Conservation (phyloP, 2,329 filamentous ascomycete genomes). For the Scorias spongiosa region DNA sequence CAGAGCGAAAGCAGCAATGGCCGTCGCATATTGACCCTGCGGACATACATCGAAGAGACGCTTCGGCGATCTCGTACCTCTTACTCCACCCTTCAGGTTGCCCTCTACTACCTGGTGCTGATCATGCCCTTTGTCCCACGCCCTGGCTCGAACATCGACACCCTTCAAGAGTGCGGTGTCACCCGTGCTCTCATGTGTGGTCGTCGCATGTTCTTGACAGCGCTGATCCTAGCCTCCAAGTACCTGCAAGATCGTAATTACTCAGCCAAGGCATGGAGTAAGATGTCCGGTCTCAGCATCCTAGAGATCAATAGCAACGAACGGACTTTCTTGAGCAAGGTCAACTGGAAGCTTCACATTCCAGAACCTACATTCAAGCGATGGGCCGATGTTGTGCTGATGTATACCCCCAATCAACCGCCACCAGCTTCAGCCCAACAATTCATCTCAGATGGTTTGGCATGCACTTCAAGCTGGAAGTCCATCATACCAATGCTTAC, state of each 20-base stretch:
- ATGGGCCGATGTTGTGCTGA: conserved; percentile 86
- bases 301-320: conserved; percentile 95
- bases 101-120: conserved; percentile 86
- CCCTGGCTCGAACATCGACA: conserved; percentile 74
- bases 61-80: conserved; percentile 86
- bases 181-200: conserved; percentile 82
- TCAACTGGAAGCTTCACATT: conserved; percentile 92
- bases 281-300: conserved; percentile 91
- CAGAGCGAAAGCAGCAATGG: conserved; percentile 49
- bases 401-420: conserved; percentile 50
- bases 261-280: conserved; percentile 94
- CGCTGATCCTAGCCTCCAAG: conserved; percentile 90
- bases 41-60: conserved; percentile 95
- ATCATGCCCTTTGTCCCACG: conserved; percentile 81
- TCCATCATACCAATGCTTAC: conserved; percentile 40
- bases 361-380: conserved; percentile 75
- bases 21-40: conserved; percentile 72
- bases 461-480: conserved; percentile 21
- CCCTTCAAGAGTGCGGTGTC: conserved; percentile 55
- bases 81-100: conserved; percentile 94
- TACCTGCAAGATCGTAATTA: conserved; percentile 97
- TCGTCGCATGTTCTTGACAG: conserved; percentile 90
- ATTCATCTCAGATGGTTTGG: conserved; percentile 5
- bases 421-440: conserved; percentile 11
- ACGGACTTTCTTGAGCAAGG: conserved; percentile 73